Evolutionary conservation across 2,329 filamentous ascomycete genomes (phyloP).

Genomic region (Colletotrichum phormii): DNA sequence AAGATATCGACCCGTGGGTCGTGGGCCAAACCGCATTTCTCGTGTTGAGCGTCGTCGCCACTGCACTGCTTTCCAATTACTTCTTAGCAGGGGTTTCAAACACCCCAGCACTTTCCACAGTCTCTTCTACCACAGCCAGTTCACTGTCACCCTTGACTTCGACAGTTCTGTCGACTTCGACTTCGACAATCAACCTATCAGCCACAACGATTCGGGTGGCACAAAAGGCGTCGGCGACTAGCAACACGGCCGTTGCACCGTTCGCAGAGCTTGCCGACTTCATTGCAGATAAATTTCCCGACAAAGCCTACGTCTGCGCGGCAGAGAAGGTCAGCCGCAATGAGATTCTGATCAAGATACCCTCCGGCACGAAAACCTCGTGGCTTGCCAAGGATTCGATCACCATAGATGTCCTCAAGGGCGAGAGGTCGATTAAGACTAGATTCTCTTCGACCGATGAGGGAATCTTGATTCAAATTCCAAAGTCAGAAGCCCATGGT

Average conservation of each 20-base stretch:
- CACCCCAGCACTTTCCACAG: background rate
- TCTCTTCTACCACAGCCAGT: background rate
- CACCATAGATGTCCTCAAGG: slow-evolving; percentile 65
- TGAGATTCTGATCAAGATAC: slow-evolving; percentile 66
- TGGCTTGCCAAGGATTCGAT: slow-evolving; percentile 70
- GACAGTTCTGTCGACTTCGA: slow-evolving; percentile 39
- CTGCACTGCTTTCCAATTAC: slow-evolving; percentile 15
- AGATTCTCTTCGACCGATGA: slow-evolving; percentile 60
- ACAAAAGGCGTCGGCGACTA: slow-evolving; percentile 41
- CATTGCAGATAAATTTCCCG: slow-evolving; percentile 49
- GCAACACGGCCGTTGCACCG: slow-evolving; percentile 45
- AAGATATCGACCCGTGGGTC: slow-evolving; percentile 20
- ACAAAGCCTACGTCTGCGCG: slow-evolving; percentile 54
- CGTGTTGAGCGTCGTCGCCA: slow-evolving; percentile 7
- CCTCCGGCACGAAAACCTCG: slow-evolving; percentile 59
- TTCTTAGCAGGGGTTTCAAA: slow-evolving; percentile 13
- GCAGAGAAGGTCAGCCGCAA: slow-evolving; percentile 58
- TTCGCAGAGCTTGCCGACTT: slow-evolving; percentile 57
- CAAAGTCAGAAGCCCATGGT: slow-evolving; percentile 66
- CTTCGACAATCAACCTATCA: slow-evolving; percentile 51
- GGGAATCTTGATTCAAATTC: slow-evolving; percentile 64
- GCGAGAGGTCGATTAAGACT: slow-evolving; percentile 58
- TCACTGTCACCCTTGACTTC: background rate
- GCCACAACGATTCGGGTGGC: slow-evolving; percentile 49
- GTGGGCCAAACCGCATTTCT: slow-evolving; percentile 3